phyloP scores from a whole-genome alignment of 495 filamentous ascomycete genomes.

The Hyaloscypha variabilis region DNA sequence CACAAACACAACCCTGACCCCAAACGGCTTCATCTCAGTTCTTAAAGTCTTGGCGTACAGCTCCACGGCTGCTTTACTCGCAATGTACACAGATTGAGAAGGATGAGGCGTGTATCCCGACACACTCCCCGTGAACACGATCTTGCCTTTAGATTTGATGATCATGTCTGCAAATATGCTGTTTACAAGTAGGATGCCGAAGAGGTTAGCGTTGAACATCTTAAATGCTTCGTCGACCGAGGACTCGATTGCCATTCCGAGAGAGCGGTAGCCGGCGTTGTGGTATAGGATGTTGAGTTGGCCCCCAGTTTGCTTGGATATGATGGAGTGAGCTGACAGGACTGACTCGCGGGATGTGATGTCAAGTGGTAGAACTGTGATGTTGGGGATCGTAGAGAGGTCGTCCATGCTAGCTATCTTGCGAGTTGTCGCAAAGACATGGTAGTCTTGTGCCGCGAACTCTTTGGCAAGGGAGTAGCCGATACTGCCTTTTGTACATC shows the following conservation, averaged over 20 bases:
- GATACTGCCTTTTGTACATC: conserved; percentile 55
- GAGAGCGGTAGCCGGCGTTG: conserved; percentile 17
- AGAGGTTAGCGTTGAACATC: conserved; percentile 18
- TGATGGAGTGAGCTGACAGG: conserved; percentile 22
- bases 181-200: conserved; percentile 6
- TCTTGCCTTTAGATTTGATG: conserved; percentile 10
- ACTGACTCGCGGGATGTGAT: conserved; percentile 35
- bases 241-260: conserved; percentile 11
- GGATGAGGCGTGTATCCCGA: conserved; percentile 11
- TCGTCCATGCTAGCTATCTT: conserved; percentile 42
- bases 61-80: conserved; percentile 66
- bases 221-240: conserved; percentile 8
- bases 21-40: conserved; percentile 54
- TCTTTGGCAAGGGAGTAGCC: conserved; percentile 55
- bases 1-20: conserved; percentile 41
- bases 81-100: conserved; percentile 53
- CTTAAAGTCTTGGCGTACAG: conserved; percentile 62
- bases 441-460: conserved; percentile 50
- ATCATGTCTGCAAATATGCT: conserved; percentile 11
- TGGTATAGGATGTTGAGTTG: conserved; percentile 19
- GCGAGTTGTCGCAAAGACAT: conserved; percentile 61
- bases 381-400: conserved; percentile 30
- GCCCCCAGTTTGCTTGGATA: conserved; percentile 29
- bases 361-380: conserved; percentile 42
- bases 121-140: conserved; percentile 13